phyloP scores from a whole-genome alignment of 768 basidiomycete genomes.

The Trametes elegans region DNA sequence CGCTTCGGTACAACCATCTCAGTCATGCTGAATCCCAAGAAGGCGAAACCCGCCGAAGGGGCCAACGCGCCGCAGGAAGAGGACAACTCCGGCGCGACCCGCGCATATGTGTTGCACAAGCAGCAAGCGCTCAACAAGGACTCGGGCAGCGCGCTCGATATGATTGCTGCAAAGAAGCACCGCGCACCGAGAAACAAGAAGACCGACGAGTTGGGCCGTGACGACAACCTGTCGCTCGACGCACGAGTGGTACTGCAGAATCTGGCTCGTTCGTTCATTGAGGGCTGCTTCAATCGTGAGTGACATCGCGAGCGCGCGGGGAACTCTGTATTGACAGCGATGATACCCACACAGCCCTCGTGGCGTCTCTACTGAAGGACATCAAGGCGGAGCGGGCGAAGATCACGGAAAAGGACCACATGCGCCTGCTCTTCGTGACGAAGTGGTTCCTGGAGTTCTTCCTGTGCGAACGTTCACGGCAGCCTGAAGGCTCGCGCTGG shows the following conservation, averaged over 20 bases:
- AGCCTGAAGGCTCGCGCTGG: conserved; percentile 47
- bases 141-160: conserved; percentile 68
- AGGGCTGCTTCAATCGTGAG: conserved; percentile 88
- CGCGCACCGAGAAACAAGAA: conserved; percentile 63
- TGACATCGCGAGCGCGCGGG: no score
- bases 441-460: conserved; percentile 96
- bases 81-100: conserved; percentile 36
- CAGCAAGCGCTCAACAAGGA: conserved; percentile 76
- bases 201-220: conserved; percentile 63
- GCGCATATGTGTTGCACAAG: conserved; percentile 77
- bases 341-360: conserved; percentile 65
- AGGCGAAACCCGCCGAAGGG: conserved; percentile 28
- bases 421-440: conserved; percentile 81
- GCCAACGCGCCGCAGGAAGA: conserved; percentile 21
- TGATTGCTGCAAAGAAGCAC: conserved; percentile 36
- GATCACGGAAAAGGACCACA: conserved; percentile 92
- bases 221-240: conserved; percentile 67
- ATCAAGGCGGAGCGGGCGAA: conserved; percentile 90
- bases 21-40: conserved; percentile 66
- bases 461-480: conserved; percentile 44
- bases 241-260: conserved; percentile 63
- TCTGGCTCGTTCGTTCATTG: conserved; percentile 71
- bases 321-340: no score
- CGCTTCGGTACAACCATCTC: conserved; percentile 95
- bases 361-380: conserved; percentile 82